Evolutionary conservation across 2,329 filamentous ascomycete species (phyloP).

Genomic region (Colletotrichum truncatum): DNA sequence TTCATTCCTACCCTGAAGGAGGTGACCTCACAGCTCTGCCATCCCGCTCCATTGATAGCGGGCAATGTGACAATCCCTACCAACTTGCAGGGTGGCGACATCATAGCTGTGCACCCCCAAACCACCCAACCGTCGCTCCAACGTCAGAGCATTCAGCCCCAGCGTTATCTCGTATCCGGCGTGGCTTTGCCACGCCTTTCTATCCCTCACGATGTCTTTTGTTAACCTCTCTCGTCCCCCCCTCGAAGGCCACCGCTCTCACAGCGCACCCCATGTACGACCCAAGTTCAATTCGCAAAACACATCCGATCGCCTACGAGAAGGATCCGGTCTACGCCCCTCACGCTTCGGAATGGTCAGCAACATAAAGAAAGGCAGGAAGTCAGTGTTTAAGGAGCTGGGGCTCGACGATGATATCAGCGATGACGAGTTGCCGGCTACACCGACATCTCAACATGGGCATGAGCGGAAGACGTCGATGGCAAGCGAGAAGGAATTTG

Average conservation of each 20-base stretch:
- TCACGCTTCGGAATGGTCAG: constrained; percentile 50
- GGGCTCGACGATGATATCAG: constrained; percentile 50
- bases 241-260: constrained; percentile 15
- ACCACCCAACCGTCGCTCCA: constrained; percentile 3
- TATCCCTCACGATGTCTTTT: constrained; percentile 25
- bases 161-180: constrained; percentile 7
- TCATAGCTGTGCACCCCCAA: constrained; percentile 19
- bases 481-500: constrained; percentile 41
- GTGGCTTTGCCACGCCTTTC: background rate
- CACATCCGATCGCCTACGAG: constrained; percentile 61
- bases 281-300: constrained; percentile 60
- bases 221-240: constrained; percentile 24
- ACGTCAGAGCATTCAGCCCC: constrained; percentile 14
- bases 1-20: background rate
- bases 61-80: constrained; percentile 25
- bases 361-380: constrained; percentile 59
- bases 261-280: constrained; percentile 40
- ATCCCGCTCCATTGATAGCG: constrained; percentile 11
- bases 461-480: constrained; percentile 25
- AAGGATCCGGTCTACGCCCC: constrained; percentile 50
- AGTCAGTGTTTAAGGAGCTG: constrained; percentile 62
- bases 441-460: background rate
- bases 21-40: constrained; percentile 17
- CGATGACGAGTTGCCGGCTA: constrained; percentile 31
- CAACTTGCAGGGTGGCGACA: constrained; percentile 30